phyloP scores from a whole-genome alignment of 2,329 filamentous ascomycete genomes.

The Spiromastix sp. region DNA sequence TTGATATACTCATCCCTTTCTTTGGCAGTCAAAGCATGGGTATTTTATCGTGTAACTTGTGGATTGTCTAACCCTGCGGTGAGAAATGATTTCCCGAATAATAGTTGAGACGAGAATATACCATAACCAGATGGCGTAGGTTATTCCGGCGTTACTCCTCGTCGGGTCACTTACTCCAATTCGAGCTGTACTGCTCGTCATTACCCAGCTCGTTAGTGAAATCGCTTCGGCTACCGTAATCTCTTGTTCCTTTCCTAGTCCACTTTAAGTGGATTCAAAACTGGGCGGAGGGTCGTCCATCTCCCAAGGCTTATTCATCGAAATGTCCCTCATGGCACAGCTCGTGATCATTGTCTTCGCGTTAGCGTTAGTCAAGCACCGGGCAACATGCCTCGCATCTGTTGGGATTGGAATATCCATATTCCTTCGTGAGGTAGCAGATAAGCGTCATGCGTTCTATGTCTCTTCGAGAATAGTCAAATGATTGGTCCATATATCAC shows the following conservation, averaged over 20 bases:
- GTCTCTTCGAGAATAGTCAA: no score
- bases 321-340: slow-evolving; percentile 55
- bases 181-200: slow-evolving; percentile 43
- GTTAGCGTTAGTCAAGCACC: slow-evolving; percentile 64
- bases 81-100: neutral
- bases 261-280: slow-evolving; percentile 45
- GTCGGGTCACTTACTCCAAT: slow-evolving; percentile 46
- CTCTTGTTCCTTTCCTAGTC: slow-evolving; percentile 48
- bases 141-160: slow-evolving; percentile 51
- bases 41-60: slow-evolving; percentile 43
- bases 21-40: slow-evolving; percentile 44
- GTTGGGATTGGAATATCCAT: slow-evolving; percentile 61
- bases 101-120: no score
- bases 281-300: slow-evolving; percentile 43
- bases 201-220: slow-evolving; percentile 48
- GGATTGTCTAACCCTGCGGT: slow-evolving; percentile 43
- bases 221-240: slow-evolving; percentile 51
- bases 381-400: slow-evolving; percentile 59
- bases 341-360: slow-evolving; percentile 57
- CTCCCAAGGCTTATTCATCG: slow-evolving; percentile 54
- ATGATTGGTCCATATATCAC: no score
- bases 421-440: slow-evolving; percentile 50
- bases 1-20: slow-evolving; percentile 36
- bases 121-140: slow-evolving; percentile 17
- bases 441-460: slow-evolving; percentile 14